Evolutionary conservation across 148 eudicot genomes (phyloP), one percentile per base, ranked within the genome.

Genomic region (Fagopyrum tataricum): DNA sequence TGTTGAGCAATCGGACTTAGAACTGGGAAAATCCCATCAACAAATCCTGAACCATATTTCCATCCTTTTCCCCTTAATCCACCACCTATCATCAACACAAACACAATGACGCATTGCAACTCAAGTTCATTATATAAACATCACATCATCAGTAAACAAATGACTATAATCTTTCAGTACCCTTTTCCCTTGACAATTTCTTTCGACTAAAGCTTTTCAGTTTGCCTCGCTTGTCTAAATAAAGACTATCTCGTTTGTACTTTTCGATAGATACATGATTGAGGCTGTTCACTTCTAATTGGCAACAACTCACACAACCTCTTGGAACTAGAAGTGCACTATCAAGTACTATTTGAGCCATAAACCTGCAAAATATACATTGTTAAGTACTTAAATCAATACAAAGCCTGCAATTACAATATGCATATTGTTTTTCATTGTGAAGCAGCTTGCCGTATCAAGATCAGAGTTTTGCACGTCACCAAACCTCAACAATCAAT

Each of bases 21-120:
- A 39, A 92, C 96, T 0, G 97, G 97, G 70, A 92, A 92, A 75
- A 92, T 78, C 6, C 97, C 97, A 74, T 92, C 97, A 48, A 92
- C 91, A 79, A 90, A 92, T 43, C 97, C 93, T 42, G 96, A 92
- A 31, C 97, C 97, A 71, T 85, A 92, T 78, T 90, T 88, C 96
- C 96, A 92, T 71, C 97, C 97, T 41, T 79, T 81, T 72, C 97
- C 93, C 71, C 96, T 87, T 74, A 92, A 79, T 44, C 93, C 89
- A 61, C 97, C 93, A 40, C 93, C 97, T 92, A 26, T 31, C 37
- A 31, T 31, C 2, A 31, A 26, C 41, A 24, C 6, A 53, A 56
- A 5, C 48, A 55, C 41, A 49, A 5, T 46, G 4, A 37, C 6
- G 0, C 13, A 37, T 2, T 64, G 37, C 37, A 31, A 2, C 37